These are phyloP conservation scores for Alternaria incomplexa DNA, from an alignment of 2,329 filamentous ascomycete genomes.

Conservation along the genomic window DNA sequence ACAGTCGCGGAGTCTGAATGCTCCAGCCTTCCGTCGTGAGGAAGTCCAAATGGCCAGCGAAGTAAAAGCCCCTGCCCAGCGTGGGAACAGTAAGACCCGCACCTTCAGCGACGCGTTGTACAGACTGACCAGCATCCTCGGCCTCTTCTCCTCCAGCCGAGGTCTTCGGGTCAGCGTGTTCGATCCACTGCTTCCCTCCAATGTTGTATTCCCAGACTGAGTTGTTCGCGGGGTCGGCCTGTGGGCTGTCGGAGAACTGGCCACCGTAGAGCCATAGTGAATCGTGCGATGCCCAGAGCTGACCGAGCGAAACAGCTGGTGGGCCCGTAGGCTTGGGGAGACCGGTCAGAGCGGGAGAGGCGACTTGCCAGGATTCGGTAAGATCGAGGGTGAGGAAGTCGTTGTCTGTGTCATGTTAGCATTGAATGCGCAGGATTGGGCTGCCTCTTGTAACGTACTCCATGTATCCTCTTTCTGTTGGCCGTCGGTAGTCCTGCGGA, in stretches of 20 bases:
- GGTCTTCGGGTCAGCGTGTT: slow-evolving; percentile 66
- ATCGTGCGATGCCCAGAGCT: slow-evolving; percentile 75
- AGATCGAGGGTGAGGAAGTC: slow-evolving; percentile 75
- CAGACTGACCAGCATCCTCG: slow-evolving; percentile 58
- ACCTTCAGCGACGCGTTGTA: slow-evolving; percentile 76
- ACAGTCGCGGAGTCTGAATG: slow-evolving; percentile 67
- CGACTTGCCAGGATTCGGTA: slow-evolving; percentile 73
- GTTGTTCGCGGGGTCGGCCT: slow-evolving; percentile 62
- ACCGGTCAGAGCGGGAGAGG: slow-evolving; percentile 66
- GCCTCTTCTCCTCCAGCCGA: slow-evolving; percentile 71
- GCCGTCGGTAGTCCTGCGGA: slow-evolving; percentile 64
- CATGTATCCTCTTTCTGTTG: slow-evolving; percentile 69
- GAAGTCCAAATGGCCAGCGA: slow-evolving; percentile 75
- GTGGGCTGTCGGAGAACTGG: slow-evolving; percentile 70
- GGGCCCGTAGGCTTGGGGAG: slow-evolving; percentile 71
- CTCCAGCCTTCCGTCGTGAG: slow-evolving; percentile 71
- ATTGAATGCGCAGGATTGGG: background rate
- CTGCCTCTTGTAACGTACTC: slow-evolving; percentile 59
- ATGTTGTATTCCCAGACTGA: slow-evolving; percentile 76
- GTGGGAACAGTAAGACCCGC: slow-evolving; percentile 73
- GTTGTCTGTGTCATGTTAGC: slow-evolving; percentile 52
- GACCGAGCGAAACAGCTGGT: slow-evolving; percentile 74
- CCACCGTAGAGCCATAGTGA: slow-evolving; percentile 77
- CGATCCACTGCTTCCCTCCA: slow-evolving; percentile 63
- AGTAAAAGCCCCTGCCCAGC: slow-evolving; percentile 76